Percentiles rank a stretch among this genome's conserved stretches.
These are phyloP conservation scores for Chrysoporthe austroafricana DNA, from an alignment of 2,329 filamentous ascomycete species.

Conservation along the genomic window DNA sequence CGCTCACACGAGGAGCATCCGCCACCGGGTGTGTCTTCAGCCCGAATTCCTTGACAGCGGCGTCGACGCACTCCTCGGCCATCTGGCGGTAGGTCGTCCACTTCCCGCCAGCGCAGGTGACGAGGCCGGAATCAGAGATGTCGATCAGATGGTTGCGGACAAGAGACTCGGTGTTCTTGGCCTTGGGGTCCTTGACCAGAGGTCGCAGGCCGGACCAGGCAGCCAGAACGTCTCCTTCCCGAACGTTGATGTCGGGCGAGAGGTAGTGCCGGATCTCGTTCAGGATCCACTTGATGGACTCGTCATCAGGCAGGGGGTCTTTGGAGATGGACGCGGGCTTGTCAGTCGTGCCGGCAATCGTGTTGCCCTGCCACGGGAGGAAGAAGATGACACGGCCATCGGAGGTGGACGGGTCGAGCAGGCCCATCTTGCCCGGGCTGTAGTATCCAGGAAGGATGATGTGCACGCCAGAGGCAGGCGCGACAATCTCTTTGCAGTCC, in stretches of 20 bases:
- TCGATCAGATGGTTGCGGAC: conserved; percentile 82
- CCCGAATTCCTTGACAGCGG: conserved; percentile 69
- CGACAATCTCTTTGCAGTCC: conserved; percentile 70
- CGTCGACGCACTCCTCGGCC: conserved; percentile 83
- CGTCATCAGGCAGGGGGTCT: conserved; percentile 73
- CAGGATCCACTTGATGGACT: conserved; percentile 83
- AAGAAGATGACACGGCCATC: conserved; percentile 90
- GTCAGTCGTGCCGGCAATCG: conserved; percentile 83
- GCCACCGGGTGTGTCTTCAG: conserved; percentile 57
- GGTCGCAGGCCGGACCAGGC: conserved; percentile 81
- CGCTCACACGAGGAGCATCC: conserved; percentile 67
- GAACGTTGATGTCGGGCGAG: conserved; percentile 74
- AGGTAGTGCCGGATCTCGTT: conserved; percentile 78
- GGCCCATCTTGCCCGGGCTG: conserved; percentile 78
- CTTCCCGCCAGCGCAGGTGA: conserved; percentile 83
- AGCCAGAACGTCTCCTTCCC: conserved; percentile 75
- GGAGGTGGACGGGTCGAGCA: conserved; percentile 80
- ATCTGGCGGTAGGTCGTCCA: conserved; percentile 91
- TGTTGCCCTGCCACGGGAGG: conserved; percentile 84
- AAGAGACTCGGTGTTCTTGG: conserved; percentile 80
- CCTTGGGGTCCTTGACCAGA: conserved; percentile 79
- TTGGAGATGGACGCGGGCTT: conserved; percentile 69
- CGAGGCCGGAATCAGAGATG: conserved; percentile 72
- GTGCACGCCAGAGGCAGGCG: conserved; percentile 81
- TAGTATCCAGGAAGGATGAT: conserved; percentile 80